Evolutionary conservation across 176 grass and related monocot genomes (phyloP).

Genomic region (Tillandsia fasciculata): DNA sequence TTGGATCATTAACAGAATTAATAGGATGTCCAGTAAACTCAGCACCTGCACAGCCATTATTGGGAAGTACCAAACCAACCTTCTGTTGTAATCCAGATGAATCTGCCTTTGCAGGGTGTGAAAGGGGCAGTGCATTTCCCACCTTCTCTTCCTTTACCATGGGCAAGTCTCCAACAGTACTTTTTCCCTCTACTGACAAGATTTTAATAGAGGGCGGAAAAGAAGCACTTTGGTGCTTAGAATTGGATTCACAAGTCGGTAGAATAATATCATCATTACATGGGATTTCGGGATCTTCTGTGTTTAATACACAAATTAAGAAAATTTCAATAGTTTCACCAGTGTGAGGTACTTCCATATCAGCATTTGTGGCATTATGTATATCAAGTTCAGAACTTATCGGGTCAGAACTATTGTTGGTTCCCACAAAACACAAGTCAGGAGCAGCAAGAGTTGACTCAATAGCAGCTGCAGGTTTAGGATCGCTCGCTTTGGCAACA

Average conservation of each 20-base stretch:
- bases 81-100: slow-evolving; percentile 39
- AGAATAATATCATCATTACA: slow-evolving; percentile 44
- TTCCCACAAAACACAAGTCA: slow-evolving; percentile 24
- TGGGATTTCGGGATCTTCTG: slow-evolving; percentile 61
- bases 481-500: slow-evolving; percentile 25
- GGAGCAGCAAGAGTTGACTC: slow-evolving; percentile 16
- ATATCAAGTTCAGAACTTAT: slow-evolving; percentile 21
- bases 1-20: slow-evolving; percentile 25
- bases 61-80: slow-evolving; percentile 23
- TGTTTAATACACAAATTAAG: slow-evolving; percentile 33
- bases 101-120: slow-evolving; percentile 14
- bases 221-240: slow-evolving; percentile 12
- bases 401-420: slow-evolving; percentile 33
- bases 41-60: slow-evolving; percentile 22
- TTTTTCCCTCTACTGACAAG: slow-evolving; percentile 27
- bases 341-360: slow-evolving; percentile 26
- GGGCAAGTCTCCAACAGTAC: slow-evolving; percentile 22
- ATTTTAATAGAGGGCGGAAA: slow-evolving; percentile 25
- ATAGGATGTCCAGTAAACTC: slow-evolving; percentile 24
- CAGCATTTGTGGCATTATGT: slow-evolving; percentile 19
- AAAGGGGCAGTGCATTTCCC: slow-evolving; percentile 22
- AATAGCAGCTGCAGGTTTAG: slow-evolving; percentile 18
- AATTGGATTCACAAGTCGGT: slow-evolving; percentile 23
- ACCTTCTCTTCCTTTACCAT: slow-evolving; percentile 37
- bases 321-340: slow-evolving; percentile 6